Percentiles rank a stretch among this genome's conserved stretches.
phyloP scores from a whole-genome alignment of 306 rosid species.

The Mucuna pruriens region DNA sequence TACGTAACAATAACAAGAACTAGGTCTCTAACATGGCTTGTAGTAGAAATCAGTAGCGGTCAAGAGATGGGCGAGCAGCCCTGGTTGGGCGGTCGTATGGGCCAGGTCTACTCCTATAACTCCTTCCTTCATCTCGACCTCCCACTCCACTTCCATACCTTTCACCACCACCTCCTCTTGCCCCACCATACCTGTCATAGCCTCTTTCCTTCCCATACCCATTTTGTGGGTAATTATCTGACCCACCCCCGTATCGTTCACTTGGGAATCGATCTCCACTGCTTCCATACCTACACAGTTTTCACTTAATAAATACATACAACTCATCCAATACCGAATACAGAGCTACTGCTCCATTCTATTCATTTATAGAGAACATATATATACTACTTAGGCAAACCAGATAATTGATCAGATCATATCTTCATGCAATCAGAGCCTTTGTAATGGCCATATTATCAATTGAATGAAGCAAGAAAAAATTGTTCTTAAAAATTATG shows the following conservation, averaged over 20 bases:
- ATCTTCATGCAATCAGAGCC: background rate
- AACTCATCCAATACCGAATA: background rate
- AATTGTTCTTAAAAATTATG: background rate
- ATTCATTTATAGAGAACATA: background rate
- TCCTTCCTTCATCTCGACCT: constrained; percentile 75
- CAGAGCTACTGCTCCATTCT: background rate
- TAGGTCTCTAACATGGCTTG: constrained; percentile 30
- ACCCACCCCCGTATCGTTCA: constrained; percentile 72
- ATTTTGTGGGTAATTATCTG: constrained; percentile 78
- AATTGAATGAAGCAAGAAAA: background rate
- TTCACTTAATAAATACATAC: background rate
- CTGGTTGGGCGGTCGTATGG: constrained; percentile 85
- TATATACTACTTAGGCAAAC: background rate
- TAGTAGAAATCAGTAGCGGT: constrained; percentile 61
- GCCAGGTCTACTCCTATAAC: constrained; percentile 72
- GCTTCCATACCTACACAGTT: constrained; percentile 62
- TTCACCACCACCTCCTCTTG: constrained; percentile 61
- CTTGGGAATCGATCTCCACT: constrained; percentile 72
- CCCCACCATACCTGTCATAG: constrained; percentile 70
- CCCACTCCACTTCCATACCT: constrained; percentile 72
- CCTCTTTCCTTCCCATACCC: constrained; percentile 84
- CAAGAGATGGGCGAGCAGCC: constrained; percentile 70
- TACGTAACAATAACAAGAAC: constrained; percentile 15
- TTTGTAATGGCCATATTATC: background rate
- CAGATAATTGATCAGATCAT: constrained; percentile 1